phyloP scores from a whole-genome alignment of 2,329 filamentous ascomycete genomes.

The Neocucurbitaria cava region DNA sequence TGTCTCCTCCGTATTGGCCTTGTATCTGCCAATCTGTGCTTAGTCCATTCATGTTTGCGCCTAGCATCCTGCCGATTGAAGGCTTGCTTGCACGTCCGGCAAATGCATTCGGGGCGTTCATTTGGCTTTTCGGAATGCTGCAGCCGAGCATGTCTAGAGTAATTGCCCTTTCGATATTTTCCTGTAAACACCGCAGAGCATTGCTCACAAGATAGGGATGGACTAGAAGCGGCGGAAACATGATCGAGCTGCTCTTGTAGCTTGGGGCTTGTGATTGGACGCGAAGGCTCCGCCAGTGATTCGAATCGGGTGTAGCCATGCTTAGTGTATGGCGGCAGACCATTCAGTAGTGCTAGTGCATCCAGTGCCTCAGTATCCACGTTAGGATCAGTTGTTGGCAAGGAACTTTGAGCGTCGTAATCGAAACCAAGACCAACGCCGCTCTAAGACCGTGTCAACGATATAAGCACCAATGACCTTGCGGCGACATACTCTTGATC shows the following conservation, averaged over 20 bases:
- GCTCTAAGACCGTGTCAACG: background rate
- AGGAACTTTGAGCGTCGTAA: background rate
- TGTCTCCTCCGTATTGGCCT: constrained; percentile 3
- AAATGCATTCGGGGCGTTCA: background rate
- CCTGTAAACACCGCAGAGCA: constrained; percentile 3
- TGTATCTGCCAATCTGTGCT: constrained; percentile 3
- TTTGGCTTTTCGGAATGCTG: background rate
- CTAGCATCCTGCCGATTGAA: constrained; percentile 10
- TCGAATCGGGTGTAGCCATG: too few relatives aligned
- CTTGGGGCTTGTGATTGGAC: background rate
- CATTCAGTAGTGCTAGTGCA: too few relatives aligned
- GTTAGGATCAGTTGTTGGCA: too few relatives aligned
- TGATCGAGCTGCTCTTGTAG: background rate
- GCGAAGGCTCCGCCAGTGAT: background rate
- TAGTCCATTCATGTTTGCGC: constrained; percentile 13
- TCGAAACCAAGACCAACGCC: background rate
- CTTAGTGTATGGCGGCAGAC: too few relatives aligned
- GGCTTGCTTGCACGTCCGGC: constrained; percentile 1
- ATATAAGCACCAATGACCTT: background rate
- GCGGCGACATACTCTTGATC: background rate
- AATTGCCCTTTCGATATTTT: constrained; percentile 2
- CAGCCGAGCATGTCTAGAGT: constrained; percentile 3
- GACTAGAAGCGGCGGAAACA: background rate
- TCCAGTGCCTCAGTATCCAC: too few relatives aligned
- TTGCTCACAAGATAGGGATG: background rate